These are phyloP conservation scores for Glycine tomentella DNA, from an alignment of 306 rosid genomes.

Conservation along the genomic window DNA sequence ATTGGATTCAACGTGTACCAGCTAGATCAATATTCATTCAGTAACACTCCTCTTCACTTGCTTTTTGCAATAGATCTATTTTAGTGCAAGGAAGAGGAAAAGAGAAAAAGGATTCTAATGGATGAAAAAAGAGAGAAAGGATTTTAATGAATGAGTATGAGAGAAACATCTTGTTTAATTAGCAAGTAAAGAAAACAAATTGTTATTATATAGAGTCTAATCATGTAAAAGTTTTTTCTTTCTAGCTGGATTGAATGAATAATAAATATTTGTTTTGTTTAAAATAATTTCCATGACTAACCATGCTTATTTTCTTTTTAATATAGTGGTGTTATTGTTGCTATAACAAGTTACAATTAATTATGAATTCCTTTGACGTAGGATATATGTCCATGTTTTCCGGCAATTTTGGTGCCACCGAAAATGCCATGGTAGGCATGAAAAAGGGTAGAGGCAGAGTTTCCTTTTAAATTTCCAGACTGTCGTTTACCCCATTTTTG, in stretches of 20 bases:
- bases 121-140: not conserved
- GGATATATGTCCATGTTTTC: constrained; percentile 5
- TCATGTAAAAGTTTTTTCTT: no score
- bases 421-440: constrained; percentile 32
- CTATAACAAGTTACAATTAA: not conserved
- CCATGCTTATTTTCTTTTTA: not conserved
- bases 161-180: not conserved
- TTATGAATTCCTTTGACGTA: constrained; percentile 33
- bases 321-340: not conserved
- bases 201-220: no score
- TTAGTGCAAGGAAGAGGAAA: not conserved
- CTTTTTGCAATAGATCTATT: not conserved
- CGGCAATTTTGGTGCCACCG: constrained; percentile 35
- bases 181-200: no score
- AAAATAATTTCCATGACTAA: not conserved
- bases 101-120: not conserved
- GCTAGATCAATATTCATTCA: not conserved
- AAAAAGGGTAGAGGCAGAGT: not conserved
- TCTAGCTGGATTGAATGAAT: not conserved
- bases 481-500: constrained; percentile 51
- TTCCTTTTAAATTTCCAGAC: constrained; percentile 45
- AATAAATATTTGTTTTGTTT: not conserved
- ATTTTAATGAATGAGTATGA: not conserved
- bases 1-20: not conserved
- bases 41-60: not conserved